Evolutionary conservation across 805 yeast genomes (phyloP).

Genomic region (Kodamaea hsintzibuensis): DNA sequence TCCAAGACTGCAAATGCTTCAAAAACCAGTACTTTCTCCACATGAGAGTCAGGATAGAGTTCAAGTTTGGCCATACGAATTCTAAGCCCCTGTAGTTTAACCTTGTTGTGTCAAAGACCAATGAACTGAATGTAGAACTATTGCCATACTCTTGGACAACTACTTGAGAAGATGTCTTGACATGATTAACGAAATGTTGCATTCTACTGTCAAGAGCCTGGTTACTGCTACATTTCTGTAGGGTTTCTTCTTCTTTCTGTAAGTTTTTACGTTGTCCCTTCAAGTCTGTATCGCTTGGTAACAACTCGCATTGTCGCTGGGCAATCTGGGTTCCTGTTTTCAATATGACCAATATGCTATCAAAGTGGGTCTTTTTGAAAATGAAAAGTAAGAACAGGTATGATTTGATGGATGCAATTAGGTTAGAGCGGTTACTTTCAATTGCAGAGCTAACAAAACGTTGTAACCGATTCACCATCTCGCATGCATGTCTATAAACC

Average conservation of each 20-base stretch:
- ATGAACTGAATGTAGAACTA: background rate
- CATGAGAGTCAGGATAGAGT: background rate
- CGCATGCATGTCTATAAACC: constrained; percentile 16
- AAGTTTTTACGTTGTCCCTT: background rate
- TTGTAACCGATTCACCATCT: constrained; percentile 15
- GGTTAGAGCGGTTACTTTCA: background rate
- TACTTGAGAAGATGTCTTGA: background rate
- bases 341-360: constrained; percentile 17
- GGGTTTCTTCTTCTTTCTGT: background rate
- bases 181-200: background rate
- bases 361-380: constrained; percentile 20
- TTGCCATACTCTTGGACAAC: background rate
- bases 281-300: constrained; percentile 1
- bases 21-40: constrained; percentile 27
- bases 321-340: constrained; percentile 17
- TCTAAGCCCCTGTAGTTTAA: background rate
- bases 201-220: background rate
- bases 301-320: constrained; percentile 13
- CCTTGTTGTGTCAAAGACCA: background rate
- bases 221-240: background rate
- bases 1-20: background rate
- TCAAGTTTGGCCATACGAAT: constrained; percentile 4
- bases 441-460: background rate
- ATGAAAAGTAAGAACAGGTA: constrained; percentile 21
- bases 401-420: constrained; percentile 12